A percentile compares a stretch with the other conserved stretches of the same genome.
phyloP scores from a whole-genome alignment of 805 yeast species.

The Barnettozyma sucrosica region DNA sequence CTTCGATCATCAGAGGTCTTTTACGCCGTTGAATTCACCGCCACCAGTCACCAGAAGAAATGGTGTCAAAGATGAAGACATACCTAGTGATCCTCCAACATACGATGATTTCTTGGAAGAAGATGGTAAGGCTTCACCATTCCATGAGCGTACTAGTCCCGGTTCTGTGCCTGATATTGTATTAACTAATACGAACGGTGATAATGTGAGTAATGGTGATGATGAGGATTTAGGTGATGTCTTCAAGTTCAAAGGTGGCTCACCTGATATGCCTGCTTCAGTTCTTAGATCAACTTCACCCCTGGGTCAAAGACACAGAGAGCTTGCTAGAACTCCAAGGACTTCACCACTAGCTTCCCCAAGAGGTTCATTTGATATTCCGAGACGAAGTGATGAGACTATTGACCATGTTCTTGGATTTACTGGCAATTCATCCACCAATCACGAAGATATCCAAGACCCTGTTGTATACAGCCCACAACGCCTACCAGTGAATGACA shows the following conservation, averaged over 20 bases:
- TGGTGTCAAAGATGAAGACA: slow-evolving; percentile 6
- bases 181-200: neutral
- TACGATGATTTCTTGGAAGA: slow-evolving; percentile 27
- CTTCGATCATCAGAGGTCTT: neutral
- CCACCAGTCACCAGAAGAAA: slow-evolving; percentile 2
- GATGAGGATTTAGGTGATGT: slow-evolving; percentile 28
- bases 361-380: slow-evolving; percentile 10
- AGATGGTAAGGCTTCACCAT: slow-evolving; percentile 10
- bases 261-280: slow-evolving; percentile 30
- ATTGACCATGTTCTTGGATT: slow-evolving; percentile 9
- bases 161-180: slow-evolving; percentile 2
- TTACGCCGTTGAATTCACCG: slow-evolving; percentile 8
- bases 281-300: slow-evolving; percentile 30
- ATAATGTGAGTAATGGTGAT: slow-evolving; percentile 9
- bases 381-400: slow-evolving; percentile 9
- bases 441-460: slow-evolving; percentile 1
- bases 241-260: slow-evolving; percentile 29
- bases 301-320: slow-evolving; percentile 20
- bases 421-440: neutral
- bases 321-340: slow-evolving; percentile 13
- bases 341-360: slow-evolving; percentile 18
- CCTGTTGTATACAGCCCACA: neutral
- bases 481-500: neutral
- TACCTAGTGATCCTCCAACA: slow-evolving; percentile 31
- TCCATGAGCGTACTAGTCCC: neutral